Evolutionary conservation across 2,329 filamentous ascomycete species (phyloP).

Genomic region (Aspergillus sp.): DNA sequence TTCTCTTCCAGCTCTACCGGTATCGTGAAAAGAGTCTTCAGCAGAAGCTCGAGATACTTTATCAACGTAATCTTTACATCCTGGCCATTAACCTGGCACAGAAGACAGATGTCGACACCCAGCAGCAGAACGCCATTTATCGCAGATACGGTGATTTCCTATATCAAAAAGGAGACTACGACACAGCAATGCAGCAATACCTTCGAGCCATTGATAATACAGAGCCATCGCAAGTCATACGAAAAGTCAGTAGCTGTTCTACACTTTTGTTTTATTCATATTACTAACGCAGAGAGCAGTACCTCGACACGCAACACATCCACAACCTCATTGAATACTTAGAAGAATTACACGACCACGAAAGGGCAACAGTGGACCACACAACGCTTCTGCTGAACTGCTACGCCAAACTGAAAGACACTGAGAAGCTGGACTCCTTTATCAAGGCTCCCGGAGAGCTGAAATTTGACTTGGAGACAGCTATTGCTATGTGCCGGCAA

Average conservation of each 20-base stretch:
- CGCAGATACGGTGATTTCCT: constrained; percentile 88
- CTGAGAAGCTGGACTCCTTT: constrained; percentile 89
- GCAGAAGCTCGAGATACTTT: constrained; percentile 86
- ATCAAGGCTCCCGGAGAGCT: constrained; percentile 85
- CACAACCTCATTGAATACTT: constrained; percentile 96
- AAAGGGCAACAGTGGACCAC: constrained; percentile 88
- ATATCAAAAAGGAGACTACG: constrained; percentile 91
- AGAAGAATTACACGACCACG: constrained; percentile 89
- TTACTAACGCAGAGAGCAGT: constrained; percentile 43
- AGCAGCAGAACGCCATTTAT: constrained; percentile 85
- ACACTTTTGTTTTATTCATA: background rate
- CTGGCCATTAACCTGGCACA: constrained; percentile 88
- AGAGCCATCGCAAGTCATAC: constrained; percentile 90
- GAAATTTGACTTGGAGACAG: constrained; percentile 94
- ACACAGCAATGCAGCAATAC: constrained; percentile 98
- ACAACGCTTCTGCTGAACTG: constrained; percentile 92
- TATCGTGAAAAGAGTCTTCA: constrained; percentile 88
- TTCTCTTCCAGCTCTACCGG: constrained; percentile 57
- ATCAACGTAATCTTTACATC: constrained; percentile 86
- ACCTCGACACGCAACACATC: constrained; percentile 92
- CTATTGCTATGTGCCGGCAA: constrained; percentile 94
- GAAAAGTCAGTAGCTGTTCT: constrained; percentile 53
- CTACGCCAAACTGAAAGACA: constrained; percentile 96
- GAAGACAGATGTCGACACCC: constrained; percentile 68
- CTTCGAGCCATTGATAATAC: constrained; percentile 92